These are phyloP conservation scores for Nemania sp. DNA, from an alignment of 2,329 filamentous ascomycete genomes.

Conservation along the genomic window DNA sequence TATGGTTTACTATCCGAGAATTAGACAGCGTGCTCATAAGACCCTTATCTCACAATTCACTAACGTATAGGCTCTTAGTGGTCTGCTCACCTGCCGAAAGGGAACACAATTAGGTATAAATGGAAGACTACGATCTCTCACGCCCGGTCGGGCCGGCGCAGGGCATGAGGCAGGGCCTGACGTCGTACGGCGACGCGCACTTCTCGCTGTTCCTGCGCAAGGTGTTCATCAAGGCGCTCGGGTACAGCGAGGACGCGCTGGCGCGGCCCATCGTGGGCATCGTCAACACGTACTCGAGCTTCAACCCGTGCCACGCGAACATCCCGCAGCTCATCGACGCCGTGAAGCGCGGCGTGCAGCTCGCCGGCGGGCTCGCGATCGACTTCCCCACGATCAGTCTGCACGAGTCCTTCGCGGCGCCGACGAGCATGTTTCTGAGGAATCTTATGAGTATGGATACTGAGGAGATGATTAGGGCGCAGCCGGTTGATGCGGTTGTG, in stretches of 20 bases:
- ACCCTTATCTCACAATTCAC: neutral
- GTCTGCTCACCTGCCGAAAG: neutral
- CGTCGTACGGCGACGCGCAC: constrained; percentile 78
- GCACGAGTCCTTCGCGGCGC: constrained; percentile 75
- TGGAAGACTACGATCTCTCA: constrained; percentile 70
- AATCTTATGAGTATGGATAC: constrained; percentile 86
- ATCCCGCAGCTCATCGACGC: constrained; percentile 78
- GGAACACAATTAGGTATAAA: constrained; percentile 1
- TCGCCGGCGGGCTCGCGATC: constrained; percentile 74
- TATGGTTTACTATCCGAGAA: neutral
- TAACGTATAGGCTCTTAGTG: neutral
- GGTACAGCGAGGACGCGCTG: constrained; percentile 78
- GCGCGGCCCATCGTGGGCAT: constrained; percentile 79
- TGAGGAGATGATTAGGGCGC: constrained; percentile 80
- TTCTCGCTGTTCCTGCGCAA: constrained; percentile 81
- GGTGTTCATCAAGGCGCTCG: constrained; percentile 81
- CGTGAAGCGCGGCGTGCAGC: constrained; percentile 74
- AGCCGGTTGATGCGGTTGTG: constrained; percentile 76
- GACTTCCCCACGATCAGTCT: constrained; percentile 81
- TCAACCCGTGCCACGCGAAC: constrained; percentile 82
- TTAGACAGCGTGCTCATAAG: neutral
- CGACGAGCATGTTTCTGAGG: constrained; percentile 80
- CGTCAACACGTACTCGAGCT: constrained; percentile 77
- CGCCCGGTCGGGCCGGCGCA: constrained; percentile 60
- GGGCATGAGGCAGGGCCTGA: constrained; percentile 73